Evolutionary conservation across 139 green algal genomes (phyloP).

Genomic region (Spirogloea muscicola): DNA sequence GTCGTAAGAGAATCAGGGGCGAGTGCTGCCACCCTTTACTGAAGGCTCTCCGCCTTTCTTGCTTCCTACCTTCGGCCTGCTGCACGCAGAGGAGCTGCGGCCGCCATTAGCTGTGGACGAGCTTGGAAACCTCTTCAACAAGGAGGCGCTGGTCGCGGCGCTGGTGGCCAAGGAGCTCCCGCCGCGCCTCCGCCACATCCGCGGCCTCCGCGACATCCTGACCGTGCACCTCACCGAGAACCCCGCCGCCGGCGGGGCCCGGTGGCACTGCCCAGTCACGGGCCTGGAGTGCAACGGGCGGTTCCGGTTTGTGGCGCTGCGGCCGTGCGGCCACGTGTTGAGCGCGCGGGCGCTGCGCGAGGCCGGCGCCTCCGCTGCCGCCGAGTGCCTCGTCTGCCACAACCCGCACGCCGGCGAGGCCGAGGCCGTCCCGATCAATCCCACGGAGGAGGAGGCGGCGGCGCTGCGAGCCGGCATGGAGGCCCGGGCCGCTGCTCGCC

Average conservation of each 20-base stretch:
- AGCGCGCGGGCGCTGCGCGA: constrained; percentile 49
- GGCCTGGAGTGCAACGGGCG: constrained; percentile 50
- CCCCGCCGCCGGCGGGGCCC: constrained; percentile 4
- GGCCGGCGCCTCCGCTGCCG: neutral
- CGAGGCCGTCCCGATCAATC: constrained; percentile 40
- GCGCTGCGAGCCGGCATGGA: constrained; percentile 27
- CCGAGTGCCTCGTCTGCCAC: constrained; percentile 38
- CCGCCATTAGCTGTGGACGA: constrained; percentile 36
- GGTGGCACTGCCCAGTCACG: constrained; percentile 49
- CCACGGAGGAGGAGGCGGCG: constrained; percentile 46
- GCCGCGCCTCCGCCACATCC: constrained; percentile 28
- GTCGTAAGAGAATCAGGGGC: neutral
- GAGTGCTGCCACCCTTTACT: neutral
- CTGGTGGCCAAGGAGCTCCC: constrained; percentile 49
- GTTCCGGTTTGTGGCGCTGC: constrained; percentile 42
- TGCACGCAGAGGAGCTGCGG: constrained; percentile 18
- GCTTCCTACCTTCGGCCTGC: neutral
- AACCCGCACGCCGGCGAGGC: constrained; percentile 21
- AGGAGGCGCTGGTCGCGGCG: constrained; percentile 39
- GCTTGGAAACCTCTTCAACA: constrained; percentile 53
- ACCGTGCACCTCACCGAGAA: constrained; percentile 47
- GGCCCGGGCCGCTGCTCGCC: too few species aligned
- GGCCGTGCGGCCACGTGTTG: constrained; percentile 42
- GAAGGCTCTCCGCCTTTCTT: neutral
- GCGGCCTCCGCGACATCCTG: constrained; percentile 40